Evolutionary conservation across 2,329 filamentous ascomycete species (phyloP).

Genomic region (Esteya vermicola): DNA sequence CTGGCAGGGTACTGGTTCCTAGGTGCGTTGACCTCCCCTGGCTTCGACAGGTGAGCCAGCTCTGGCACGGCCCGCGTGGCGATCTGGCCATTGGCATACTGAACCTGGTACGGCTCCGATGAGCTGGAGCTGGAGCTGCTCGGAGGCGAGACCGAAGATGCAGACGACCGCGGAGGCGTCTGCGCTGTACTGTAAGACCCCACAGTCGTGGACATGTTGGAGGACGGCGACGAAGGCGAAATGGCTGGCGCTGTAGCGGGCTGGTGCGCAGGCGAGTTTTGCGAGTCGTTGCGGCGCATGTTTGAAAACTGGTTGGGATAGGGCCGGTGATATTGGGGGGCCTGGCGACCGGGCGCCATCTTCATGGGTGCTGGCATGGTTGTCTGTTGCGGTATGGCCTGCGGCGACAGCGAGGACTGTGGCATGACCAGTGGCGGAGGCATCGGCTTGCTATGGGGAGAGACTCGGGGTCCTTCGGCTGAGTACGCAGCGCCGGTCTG

Average conservation of each 20-base stretch:
- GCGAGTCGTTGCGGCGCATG: no score
- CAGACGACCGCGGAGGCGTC: no score
- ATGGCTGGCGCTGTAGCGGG: constrained; percentile 1
- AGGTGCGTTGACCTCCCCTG: no score
- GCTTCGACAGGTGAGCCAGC: no score
- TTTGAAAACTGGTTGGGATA: not conserved
- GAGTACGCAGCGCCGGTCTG: not conserved
- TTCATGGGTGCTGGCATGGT: not conserved
- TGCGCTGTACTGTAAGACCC: not conserved
- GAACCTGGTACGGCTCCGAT: not conserved
- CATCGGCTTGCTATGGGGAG: not conserved
- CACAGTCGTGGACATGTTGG: no score
- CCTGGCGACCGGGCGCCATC: not conserved
- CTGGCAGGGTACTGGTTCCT: no score
- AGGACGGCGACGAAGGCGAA: not conserved
- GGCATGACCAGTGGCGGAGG: not conserved
- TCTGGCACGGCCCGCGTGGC: no score
- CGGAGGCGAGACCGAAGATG: no score
- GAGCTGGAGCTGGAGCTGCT: not conserved
- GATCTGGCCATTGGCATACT: not conserved
- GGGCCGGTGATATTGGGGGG: not conserved
- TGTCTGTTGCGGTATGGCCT: constrained; percentile 1
- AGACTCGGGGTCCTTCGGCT: not conserved
- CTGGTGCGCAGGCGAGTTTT: constrained; percentile 1
- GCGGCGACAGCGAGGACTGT: not conserved